Conservation (phyloP, 2,329 filamentous ascomycete species). For the Diplocarpon mali region DNA sequence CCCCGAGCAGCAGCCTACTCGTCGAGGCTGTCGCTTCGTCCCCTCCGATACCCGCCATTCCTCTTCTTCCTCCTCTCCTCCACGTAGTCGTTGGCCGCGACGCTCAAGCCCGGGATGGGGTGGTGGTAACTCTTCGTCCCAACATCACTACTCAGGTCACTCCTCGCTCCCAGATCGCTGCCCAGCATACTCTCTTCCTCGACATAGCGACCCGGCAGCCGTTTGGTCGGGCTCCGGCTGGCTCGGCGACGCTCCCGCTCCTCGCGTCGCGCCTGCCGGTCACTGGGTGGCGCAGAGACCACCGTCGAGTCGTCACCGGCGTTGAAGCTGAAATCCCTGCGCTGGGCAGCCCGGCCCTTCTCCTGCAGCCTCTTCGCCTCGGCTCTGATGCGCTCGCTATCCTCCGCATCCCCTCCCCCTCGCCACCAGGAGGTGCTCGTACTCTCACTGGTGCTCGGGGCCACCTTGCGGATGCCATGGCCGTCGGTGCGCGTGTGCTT, state of each 20-base stretch:
- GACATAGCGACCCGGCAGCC: constrained; percentile 18
- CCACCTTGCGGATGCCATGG: constrained; percentile 25
- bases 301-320: constrained; percentile 24
- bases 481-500: constrained; percentile 19
- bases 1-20: not conserved
- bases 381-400: constrained; percentile 37
- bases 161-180: constrained; percentile 1
- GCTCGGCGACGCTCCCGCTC: constrained; percentile 14
- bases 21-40: constrained; percentile 6
- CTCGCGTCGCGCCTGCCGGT: constrained; percentile 5
- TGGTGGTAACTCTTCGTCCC: constrained; percentile 29
- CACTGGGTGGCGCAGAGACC: constrained; percentile 3
- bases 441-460: constrained; percentile 9
- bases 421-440: not conserved
- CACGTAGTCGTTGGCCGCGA: constrained; percentile 20
- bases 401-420: not conserved
- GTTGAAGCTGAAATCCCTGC: constrained; percentile 27
- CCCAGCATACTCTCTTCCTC: constrained; percentile 9
- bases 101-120: constrained; percentile 25
- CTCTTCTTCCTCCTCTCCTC: constrained; percentile 25
- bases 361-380: constrained; percentile 47
- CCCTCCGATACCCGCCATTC: constrained; percentile 17
- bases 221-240: constrained; percentile 21
- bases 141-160: constrained; percentile 18
- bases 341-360: constrained; percentile 34